Evolutionary conservation across 177 flowering plant species (phyloP).

Genomic region (Vitis hybrid): DNA sequence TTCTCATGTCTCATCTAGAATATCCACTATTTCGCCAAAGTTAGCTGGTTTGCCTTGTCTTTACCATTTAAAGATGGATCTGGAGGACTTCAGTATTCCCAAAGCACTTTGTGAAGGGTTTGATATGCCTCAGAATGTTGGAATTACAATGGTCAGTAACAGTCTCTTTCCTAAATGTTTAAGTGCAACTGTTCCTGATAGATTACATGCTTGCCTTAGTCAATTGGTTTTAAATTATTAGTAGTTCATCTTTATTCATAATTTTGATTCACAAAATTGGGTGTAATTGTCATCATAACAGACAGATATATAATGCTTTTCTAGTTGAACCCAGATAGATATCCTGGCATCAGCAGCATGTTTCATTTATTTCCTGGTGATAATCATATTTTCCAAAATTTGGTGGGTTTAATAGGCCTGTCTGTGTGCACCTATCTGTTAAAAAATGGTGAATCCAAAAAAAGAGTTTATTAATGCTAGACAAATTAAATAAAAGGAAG

Average conservation of each 20-base stretch:
- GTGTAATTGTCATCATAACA: background rate
- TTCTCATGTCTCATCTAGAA: constrained; percentile 39
- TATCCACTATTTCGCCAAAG: constrained; percentile 29
- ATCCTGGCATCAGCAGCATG: background rate
- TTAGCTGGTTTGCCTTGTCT: constrained; percentile 34
- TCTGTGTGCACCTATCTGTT: background rate
- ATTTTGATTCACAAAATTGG: background rate
- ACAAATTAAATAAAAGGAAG: background rate
- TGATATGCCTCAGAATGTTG: constrained; percentile 26
- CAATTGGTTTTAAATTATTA: too few species aligned
- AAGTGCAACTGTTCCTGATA: background rate
- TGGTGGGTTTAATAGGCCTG: background rate
- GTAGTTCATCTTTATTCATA: background rate
- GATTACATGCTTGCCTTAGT: too few species aligned
- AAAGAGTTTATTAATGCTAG: background rate
- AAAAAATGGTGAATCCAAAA: background rate
- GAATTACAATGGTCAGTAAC: constrained; percentile 24
- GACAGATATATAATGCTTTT: background rate
- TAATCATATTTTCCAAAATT: background rate
- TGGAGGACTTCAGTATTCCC: constrained; percentile 35
- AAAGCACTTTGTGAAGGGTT: constrained; percentile 48
- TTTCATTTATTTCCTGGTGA: background rate
- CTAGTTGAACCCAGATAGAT: background rate
- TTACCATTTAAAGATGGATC: constrained; percentile 52
- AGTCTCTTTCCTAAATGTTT: constrained; percentile 14